phyloP scores from a whole-genome alignment of 129 eudicot species.

The Flaveria linearis region DNA sequence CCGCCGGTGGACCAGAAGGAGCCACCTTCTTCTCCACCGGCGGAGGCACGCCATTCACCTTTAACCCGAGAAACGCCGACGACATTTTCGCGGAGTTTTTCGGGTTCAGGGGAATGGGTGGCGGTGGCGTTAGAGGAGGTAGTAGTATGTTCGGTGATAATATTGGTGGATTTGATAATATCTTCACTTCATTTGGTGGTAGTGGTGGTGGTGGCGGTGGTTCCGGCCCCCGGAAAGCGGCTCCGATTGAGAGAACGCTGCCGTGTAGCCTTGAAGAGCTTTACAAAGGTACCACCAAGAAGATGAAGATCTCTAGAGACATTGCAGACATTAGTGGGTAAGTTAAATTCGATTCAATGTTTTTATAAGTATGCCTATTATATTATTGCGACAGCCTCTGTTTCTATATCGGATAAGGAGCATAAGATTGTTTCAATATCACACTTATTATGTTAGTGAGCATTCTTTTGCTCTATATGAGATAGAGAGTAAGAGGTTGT shows the following conservation, averaged over 20 bases:
- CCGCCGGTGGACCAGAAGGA: constrained; percentile 54
- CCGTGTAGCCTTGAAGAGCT: constrained; percentile 68
- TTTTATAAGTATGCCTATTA: too few relatives aligned
- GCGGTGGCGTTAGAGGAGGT: constrained; percentile 29
- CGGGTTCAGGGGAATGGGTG: constrained; percentile 45
- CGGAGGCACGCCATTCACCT: constrained; percentile 41
- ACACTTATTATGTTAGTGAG: too few relatives aligned
- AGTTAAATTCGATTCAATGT: too few relatives aligned
- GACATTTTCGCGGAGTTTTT: constrained; percentile 61
- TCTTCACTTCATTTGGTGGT: constrained; percentile 33
- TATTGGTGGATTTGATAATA: constrained; percentile 33
- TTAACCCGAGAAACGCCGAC: constrained; percentile 51
- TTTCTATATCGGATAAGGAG: too few relatives aligned
- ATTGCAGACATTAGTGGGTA: constrained; percentile 60
- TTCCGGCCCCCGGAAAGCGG: constrained; percentile 42
- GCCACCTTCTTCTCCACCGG: constrained; percentile 54
- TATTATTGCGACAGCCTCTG: too few relatives aligned
- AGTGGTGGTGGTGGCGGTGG: constrained; percentile 41
- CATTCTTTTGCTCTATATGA: too few relatives aligned
- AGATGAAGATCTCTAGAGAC: constrained; percentile 68
- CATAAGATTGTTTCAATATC: too few relatives aligned
- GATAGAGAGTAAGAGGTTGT: too few relatives aligned
- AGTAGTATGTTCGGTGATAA: constrained; percentile 41
- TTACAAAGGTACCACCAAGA: constrained; percentile 59
- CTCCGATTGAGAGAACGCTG: constrained; percentile 53